Conservation (phyloP, 2,329 filamentous ascomycete species). For the Diaporthe ilicicola region DNA sequence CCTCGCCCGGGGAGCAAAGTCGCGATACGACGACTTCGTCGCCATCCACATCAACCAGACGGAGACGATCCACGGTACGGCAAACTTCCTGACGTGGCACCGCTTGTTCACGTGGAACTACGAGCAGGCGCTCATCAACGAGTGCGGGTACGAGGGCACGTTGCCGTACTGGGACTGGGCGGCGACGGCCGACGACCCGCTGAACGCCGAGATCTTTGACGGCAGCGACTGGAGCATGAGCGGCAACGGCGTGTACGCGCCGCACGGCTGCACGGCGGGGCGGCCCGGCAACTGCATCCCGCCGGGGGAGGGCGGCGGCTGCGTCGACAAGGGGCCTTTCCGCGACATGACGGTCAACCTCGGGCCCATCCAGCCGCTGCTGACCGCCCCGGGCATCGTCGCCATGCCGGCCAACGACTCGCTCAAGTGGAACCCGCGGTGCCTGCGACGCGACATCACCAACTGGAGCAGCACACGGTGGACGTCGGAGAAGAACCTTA, state of each 20-base stretch:
- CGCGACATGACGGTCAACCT: slow-evolving; percentile 43
- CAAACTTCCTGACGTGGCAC: slow-evolving; percentile 43
- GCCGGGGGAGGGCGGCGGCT: slow-evolving; percentile 43
- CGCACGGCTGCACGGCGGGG: slow-evolving; percentile 31
- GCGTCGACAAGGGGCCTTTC: slow-evolving; percentile 44
- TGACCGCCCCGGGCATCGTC: background rate
- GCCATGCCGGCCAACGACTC: slow-evolving; percentile 3
- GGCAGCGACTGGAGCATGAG: slow-evolving; percentile 54
- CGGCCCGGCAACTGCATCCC: slow-evolving; percentile 38
- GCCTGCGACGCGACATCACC: slow-evolving; percentile 47
- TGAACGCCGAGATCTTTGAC: slow-evolving; percentile 56
- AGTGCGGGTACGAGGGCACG: slow-evolving; percentile 43
- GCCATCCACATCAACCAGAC: slow-evolving; percentile 41
- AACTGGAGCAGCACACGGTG: slow-evolving; percentile 14
- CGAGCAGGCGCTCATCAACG: slow-evolving; percentile 42
- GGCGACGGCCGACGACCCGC: slow-evolving; percentile 49
- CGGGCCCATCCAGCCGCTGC: slow-evolving; percentile 38
- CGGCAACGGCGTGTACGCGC: slow-evolving; percentile 47
- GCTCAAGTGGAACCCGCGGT: slow-evolving; percentile 45
- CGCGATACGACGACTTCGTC: slow-evolving; percentile 42
- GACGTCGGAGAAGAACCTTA: background rate
- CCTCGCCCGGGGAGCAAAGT: slow-evolving; percentile 41
- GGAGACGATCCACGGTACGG: slow-evolving; percentile 35
- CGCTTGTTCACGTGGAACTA: slow-evolving; percentile 42
- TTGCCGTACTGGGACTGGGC: slow-evolving; percentile 55